These are phyloP conservation scores for Xylaria sp. DNA, from an alignment of 2,329 filamentous ascomycete genomes.

Conservation along the genomic window DNA sequence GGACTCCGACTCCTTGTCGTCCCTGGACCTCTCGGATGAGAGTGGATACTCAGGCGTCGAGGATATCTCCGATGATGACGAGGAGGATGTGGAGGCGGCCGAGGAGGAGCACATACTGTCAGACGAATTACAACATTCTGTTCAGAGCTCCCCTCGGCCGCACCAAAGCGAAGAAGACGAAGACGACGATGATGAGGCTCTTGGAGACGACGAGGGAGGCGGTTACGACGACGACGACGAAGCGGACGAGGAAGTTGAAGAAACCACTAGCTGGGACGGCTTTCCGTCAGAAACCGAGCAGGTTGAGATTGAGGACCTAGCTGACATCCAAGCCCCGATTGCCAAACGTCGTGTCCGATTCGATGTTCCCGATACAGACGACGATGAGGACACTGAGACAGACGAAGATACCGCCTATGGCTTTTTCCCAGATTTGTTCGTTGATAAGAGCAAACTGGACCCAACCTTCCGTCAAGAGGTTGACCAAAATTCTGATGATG, in stretches of 20 bases:
- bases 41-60: constrained; percentile 81
- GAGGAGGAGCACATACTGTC: constrained; percentile 80
- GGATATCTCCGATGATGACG: constrained; percentile 80
- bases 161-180: constrained; percentile 55
- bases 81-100: constrained; percentile 79
- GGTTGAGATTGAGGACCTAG: constrained; percentile 56
- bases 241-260: constrained; percentile 51
- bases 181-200: constrained; percentile 53
- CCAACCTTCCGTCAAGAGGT: constrained; percentile 78
- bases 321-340: constrained; percentile 45
- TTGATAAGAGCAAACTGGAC: constrained; percentile 78
- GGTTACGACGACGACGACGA: constrained; percentile 26
- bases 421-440: constrained; percentile 81
- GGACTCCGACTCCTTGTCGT: constrained; percentile 64
- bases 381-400: constrained; percentile 73
- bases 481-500: constrained; percentile 67
- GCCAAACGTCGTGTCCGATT: constrained; percentile 78
- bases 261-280: constrained; percentile 66
- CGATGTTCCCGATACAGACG: constrained; percentile 74
- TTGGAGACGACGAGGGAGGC: constrained; percentile 52
- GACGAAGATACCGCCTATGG: constrained; percentile 68
- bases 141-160: constrained; percentile 64
- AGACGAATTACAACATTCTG: constrained; percentile 54
- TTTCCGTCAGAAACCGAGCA: constrained; percentile 60
- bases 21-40: constrained; percentile 70